phyloP scores from a whole-genome alignment of 352 stramenopile species.

The Phytophthora lateralis region DNA sequence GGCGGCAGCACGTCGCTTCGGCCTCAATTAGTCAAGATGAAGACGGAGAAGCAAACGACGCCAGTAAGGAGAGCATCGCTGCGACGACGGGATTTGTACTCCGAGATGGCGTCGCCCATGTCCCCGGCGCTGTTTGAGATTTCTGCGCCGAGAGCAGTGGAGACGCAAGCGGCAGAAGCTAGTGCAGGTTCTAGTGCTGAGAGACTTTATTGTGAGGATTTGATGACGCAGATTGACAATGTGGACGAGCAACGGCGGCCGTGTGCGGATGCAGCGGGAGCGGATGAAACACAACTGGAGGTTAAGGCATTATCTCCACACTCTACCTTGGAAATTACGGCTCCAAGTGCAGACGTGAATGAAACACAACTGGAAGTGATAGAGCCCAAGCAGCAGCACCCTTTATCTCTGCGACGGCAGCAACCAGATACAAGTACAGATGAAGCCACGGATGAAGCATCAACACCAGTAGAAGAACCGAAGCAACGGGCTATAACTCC shows the following conservation, averaged over 20 bases:
- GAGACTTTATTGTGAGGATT: neutral
- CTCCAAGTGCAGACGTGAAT: neutral
- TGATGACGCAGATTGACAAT: slow-evolving; percentile 2
- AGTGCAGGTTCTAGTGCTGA: neutral
- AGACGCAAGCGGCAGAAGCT: neutral
- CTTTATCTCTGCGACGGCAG: neutral
- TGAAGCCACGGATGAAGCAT: neutral
- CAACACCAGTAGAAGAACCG: neutral
- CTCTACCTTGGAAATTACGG: neutral
- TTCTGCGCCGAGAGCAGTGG: slow-evolving; percentile 2
- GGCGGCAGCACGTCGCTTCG: slow-evolving; percentile 9
- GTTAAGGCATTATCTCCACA: neutral
- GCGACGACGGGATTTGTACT: slow-evolving; percentile 15
- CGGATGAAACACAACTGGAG: neutral
- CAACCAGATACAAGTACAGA: neutral
- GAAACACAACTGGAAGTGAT: neutral
- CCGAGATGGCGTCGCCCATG: slow-evolving; percentile 21
- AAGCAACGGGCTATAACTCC: neutral
- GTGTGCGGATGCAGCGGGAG: neutral
- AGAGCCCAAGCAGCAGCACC: neutral
- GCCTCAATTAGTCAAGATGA: slow-evolving; percentile 17
- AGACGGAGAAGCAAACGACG: slow-evolving; percentile 15
- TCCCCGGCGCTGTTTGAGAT: slow-evolving; percentile 40
- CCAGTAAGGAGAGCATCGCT: slow-evolving; percentile 21
- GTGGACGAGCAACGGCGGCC: slow-evolving; percentile 2